Evolutionary conservation across 441 rosid species (phyloP).

Genomic region (Manihot esculenta): DNA sequence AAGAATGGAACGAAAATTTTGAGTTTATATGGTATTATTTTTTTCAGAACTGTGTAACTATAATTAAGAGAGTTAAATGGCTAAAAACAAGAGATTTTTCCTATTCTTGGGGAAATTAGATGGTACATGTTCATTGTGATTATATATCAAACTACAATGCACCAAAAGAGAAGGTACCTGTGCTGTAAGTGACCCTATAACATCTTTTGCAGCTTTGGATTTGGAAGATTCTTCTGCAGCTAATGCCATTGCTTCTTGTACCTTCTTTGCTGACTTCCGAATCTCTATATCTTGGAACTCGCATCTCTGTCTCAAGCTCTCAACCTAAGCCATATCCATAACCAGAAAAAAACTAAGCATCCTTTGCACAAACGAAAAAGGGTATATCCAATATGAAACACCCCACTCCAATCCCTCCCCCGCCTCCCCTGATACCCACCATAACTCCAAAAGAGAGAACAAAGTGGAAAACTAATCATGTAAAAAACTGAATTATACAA

Average conservation of each 20-base stretch:
- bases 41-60: neutral
- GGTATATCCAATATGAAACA: constrained; percentile 41
- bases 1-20: too few relatives aligned
- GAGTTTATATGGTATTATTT: too few relatives aligned
- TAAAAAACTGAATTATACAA: neutral
- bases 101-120: constrained; percentile 12
- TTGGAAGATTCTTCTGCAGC: constrained; percentile 91
- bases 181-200: constrained; percentile 87
- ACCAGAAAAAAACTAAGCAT: constrained; percentile 24
- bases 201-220: constrained; percentile 94
- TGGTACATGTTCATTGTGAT: constrained; percentile 54
- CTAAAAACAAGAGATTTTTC: neutral
- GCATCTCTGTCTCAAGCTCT: constrained; percentile 72
- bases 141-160: constrained; percentile 37
- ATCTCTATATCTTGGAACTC: constrained; percentile 87
- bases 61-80: neutral
- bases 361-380: constrained; percentile 32
- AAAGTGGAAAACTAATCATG: neutral
- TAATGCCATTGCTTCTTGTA: constrained; percentile 74
- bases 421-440: constrained; percentile 19
- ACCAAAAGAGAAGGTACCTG: constrained; percentile 54
- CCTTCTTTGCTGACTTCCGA: constrained; percentile 72
- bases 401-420: too few relatives aligned
- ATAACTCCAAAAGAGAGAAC: neutral
- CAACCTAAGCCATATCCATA: constrained; percentile 60